Percentiles rank a stretch among this genome's conserved stretches.
Conservation (phyloP, 257 asterid species). For the Solanum lignicaule region DNA sequence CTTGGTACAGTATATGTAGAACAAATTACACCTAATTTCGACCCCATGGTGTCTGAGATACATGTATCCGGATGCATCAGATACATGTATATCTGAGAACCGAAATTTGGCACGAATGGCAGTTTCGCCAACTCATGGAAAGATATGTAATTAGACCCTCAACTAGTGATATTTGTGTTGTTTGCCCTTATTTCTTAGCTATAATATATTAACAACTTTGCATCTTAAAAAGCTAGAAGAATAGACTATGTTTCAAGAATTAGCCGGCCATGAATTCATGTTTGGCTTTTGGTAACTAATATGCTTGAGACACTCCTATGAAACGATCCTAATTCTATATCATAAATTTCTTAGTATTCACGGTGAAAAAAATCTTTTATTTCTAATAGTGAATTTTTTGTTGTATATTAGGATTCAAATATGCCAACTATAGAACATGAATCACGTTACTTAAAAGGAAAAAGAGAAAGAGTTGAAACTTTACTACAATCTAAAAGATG, state of each 20-base stretch:
- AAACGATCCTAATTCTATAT: not conserved
- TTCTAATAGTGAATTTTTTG: not conserved
- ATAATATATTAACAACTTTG: not conserved
- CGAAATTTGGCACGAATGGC: not conserved
- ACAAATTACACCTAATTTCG: too few species aligned
- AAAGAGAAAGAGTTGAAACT: not conserved
- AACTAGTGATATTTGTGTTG: too few species aligned
- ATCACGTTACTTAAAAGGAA: not conserved
- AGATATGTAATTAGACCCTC: not conserved
- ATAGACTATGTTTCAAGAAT: not conserved
- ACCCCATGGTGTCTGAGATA: not conserved
- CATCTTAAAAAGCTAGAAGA: not conserved
- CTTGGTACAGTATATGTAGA: not conserved
- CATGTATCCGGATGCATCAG: not conserved
- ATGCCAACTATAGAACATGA: not conserved
- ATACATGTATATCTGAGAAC: not conserved
- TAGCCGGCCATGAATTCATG: not conserved
- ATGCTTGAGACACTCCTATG: not conserved
- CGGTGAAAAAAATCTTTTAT: not conserved
- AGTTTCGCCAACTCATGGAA: too few species aligned
- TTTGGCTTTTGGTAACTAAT: not conserved
- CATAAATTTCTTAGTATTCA: not conserved
- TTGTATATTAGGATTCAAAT: not conserved
- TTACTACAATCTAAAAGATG: not conserved
- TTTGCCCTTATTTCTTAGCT: not conserved